These are phyloP conservation scores for Cicer pinnatifidum DNA, from an alignment of 306 rosid species.

Conservation along the genomic window DNA sequence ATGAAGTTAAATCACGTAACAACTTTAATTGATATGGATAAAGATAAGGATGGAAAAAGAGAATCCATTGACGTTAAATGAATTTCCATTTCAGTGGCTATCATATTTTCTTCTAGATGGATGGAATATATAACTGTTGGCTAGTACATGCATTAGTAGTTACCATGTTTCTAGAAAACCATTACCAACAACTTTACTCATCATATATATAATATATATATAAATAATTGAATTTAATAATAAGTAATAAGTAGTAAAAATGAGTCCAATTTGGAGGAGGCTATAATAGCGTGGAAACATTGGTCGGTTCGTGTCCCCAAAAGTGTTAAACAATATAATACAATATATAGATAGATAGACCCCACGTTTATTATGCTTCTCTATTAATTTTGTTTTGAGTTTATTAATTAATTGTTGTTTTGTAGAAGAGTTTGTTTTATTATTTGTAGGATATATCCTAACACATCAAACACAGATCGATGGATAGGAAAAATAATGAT, in stretches of 20 bases:
- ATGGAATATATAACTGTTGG: background rate
- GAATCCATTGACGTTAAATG: constrained; percentile 3
- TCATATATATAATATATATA: no score
- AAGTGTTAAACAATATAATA: constrained; percentile 40
- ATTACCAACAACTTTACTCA: constrained; percentile 17
- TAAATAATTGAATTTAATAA: no score
- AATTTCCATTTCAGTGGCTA: background rate
- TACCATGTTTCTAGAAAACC: constrained; percentile 53
- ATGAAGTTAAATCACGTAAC: background rate
- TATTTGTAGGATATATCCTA: no score
- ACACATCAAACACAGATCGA: background rate
- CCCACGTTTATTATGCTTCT: constrained; percentile 27
- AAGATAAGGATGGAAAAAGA: constrained; percentile 16
- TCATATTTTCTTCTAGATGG: constrained; percentile 43
- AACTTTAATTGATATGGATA: background rate
- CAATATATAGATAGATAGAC: background rate
- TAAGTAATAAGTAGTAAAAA: background rate
- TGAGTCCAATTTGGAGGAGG: constrained; percentile 19
- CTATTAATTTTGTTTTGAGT: no score
- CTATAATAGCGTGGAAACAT: background rate
- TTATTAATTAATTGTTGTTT: background rate
- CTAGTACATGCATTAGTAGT: constrained; percentile 7
- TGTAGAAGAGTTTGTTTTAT: background rate
- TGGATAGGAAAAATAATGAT: constrained; percentile 42
- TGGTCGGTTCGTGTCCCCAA: constrained; percentile 30